These are phyloP conservation scores for Populus hybrid DNA, from an alignment of 441 rosid species.

Conservation along the genomic window DNA sequence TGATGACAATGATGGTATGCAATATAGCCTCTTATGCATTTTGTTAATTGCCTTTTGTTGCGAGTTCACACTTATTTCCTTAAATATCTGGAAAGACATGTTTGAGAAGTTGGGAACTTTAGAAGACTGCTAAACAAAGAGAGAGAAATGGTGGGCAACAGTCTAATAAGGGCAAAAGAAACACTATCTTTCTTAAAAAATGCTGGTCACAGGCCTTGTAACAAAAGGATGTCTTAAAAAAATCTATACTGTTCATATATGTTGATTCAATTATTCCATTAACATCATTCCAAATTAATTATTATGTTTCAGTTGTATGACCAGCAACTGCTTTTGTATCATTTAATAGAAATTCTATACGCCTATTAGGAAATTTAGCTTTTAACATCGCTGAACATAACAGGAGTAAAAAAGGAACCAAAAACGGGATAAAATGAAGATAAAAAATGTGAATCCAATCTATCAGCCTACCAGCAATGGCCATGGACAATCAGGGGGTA, in stretches of 20 bases:
- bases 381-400: background rate
- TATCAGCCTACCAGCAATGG: background rate
- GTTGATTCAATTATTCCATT: background rate
- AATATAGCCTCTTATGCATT: background rate
- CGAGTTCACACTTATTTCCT: background rate
- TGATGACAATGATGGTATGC: background rate
- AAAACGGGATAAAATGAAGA: slow-evolving; percentile 11
- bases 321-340: background rate
- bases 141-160: background rate
- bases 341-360: background rate
- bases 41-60: background rate
- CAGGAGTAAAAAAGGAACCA: background rate
- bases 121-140: background rate
- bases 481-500: background rate
- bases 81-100: too few relatives aligned
- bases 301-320: background rate
- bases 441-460: background rate
- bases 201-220: background rate
- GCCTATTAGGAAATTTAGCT: background rate
- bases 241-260: background rate
- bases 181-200: background rate
- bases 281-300: background rate
- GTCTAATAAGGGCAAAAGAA: background rate
- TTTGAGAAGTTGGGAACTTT: background rate
- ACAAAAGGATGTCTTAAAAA: background rate